Percentiles rank a stretch among this genome's conserved stretches.
Evolutionary conservation across 805 yeast species (phyloP).

Genomic region (Candida succiphila): DNA sequence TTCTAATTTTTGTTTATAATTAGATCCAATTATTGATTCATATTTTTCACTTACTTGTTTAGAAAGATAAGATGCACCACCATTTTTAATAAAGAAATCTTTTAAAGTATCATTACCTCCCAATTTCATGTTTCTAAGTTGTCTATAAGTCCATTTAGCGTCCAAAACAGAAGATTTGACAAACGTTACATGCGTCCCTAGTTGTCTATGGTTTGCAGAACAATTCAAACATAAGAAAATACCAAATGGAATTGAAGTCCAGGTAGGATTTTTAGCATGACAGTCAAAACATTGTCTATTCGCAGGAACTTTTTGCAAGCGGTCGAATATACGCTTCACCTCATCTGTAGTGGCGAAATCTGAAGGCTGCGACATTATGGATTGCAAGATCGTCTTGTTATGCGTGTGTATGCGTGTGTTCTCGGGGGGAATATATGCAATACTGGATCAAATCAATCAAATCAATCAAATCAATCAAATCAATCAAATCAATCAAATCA

Average conservation of each 20-base stretch:
- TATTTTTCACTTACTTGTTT: conserved; percentile 72
- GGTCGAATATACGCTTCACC: conserved; percentile 52
- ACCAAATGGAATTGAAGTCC: conserved; percentile 98
- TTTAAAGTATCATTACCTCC: conserved; percentile 89
- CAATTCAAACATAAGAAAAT: conserved; percentile 89
- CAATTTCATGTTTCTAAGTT: conserved; percentile 82
- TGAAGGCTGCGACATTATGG: too few species aligned
- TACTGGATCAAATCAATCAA: too few species aligned
- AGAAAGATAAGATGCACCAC: conserved; percentile 65
- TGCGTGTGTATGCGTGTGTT: neutral
- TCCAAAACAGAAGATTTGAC: conserved; percentile 89
- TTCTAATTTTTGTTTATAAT: conserved; percentile 73
- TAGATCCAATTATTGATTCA: conserved; percentile 67
- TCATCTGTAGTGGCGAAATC: conserved; percentile 60
- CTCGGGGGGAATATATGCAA: neutral
- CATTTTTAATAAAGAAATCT: conserved; percentile 75
- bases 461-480: too few species aligned
- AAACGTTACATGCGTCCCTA: conserved; percentile 94
- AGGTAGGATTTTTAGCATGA: conserved; percentile 87
- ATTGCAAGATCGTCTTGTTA: too few species aligned
- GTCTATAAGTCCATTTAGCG: conserved; percentile 79
- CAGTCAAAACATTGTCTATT: conserved; percentile 90
- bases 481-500: too few species aligned
- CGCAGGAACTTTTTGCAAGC: conserved; percentile 54
- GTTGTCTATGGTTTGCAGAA: conserved; percentile 87